Evolutionary conservation across 371 early-diverging fungal species (phyloP), one percentile per base, ranked within the genome.

Genomic region (Dichotomocladium elegans): DNA sequence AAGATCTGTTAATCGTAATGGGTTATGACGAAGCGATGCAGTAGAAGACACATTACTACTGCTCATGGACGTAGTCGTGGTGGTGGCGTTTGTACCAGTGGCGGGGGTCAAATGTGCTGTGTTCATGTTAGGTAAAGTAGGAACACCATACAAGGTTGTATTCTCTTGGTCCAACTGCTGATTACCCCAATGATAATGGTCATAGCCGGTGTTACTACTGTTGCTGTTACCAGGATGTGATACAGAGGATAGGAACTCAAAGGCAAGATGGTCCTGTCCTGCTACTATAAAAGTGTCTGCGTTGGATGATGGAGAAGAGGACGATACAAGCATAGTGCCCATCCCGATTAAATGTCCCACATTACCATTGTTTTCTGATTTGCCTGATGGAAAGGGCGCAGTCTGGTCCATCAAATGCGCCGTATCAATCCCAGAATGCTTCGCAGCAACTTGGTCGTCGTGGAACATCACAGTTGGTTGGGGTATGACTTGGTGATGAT

Each of bases 1-100:
- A 14, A 60, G n/a, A 30, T 60, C 55, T 14, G 30, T 51, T 26
- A 60, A 41, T 9, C 51, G 51, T 17, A 60, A 37, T 29, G 17
- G 54, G 10, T 60, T 41, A 35, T 27, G 47, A 19, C 24, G 51
- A 37, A 37, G 10, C n/a, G 37, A 37, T 7, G 37, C n/a, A 12
- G 37, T n/a, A 37, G 37, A 9, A n/a, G 37, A 37, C 34, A n/a
- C n/a, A 37, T 2, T 37, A 9, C 21, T 37, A 37, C 37, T n/a
- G n/a, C 15, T 37, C 15, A n/a, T 37, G 37, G 37, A 37, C 21
- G 17, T 17, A 17, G 37, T 9, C 21, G 37, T 9, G 21, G 37
- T 37, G 37, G 17, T 15, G 37, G 37, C 9, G 21, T 17, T 21
- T 37, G 17, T 6, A 37, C n/a, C 37, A 37, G 21, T 5, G 37